phyloP scores from a whole-genome alignment of 2,329 filamentous ascomycete genomes.

The Kalaharituber pfeilii region DNA sequence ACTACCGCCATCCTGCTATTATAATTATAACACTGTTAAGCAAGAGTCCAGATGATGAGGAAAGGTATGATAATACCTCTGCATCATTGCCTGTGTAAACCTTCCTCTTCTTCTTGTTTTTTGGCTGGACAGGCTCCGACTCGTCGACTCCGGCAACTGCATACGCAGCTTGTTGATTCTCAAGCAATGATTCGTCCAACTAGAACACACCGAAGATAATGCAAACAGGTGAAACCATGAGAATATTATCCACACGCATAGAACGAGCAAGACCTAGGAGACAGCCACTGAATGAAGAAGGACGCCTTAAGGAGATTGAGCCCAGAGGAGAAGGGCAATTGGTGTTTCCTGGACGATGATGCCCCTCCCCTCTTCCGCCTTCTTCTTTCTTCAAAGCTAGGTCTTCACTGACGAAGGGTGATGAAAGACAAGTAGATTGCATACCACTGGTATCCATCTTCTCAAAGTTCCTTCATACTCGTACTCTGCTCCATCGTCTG shows the following conservation, averaged over 20 bases:
- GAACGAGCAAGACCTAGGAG: background rate
- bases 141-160: constrained; percentile 41
- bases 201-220: constrained; percentile 4
- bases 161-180: constrained; percentile 45
- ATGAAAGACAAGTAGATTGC: constrained; percentile 14
- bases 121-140: constrained; percentile 31
- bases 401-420: background rate
- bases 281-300: background rate
- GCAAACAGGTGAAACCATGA: constrained; percentile 9
- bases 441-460: constrained; percentile 56
- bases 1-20: constrained; percentile 24
- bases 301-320: background rate
- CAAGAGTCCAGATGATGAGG: background rate
- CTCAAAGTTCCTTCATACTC: constrained; percentile 56
- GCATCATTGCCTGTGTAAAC: constrained; percentile 26
- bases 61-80: constrained; percentile 30
- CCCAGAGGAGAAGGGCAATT: background rate
- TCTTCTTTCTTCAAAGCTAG: background rate
- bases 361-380: background rate
- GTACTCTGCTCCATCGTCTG: constrained; percentile 69
- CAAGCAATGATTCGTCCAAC: constrained; percentile 23
- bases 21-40: constrained; percentile 2
- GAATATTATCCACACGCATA: constrained; percentile 7
- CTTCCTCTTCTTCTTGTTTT: constrained; percentile 38
- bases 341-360: background rate